Conservation (phyloP, 2,329 filamentous ascomycete species). For the Botrytis paeoniae region DNA sequence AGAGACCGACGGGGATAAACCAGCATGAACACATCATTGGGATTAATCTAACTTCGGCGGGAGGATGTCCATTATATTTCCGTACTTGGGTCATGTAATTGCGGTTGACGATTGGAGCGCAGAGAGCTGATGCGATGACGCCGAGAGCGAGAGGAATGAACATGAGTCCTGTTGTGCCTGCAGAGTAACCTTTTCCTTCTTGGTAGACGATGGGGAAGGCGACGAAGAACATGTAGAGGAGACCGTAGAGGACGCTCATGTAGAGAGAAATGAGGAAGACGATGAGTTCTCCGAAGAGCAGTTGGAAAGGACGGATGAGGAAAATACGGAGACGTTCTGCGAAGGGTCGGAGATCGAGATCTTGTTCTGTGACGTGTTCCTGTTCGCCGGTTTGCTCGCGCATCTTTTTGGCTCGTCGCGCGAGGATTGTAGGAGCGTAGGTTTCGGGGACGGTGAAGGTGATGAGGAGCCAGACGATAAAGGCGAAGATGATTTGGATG, state of each 20-base stretch:
- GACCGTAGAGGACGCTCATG: constrained; percentile 69
- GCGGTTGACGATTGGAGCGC: constrained; percentile 72
- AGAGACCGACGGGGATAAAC: constrained; percentile 65
- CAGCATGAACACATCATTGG: constrained; percentile 80
- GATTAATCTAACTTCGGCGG: constrained; percentile 73
- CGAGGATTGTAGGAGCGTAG: constrained; percentile 76
- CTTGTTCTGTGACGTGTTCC: constrained; percentile 73
- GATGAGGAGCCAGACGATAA: constrained; percentile 68
- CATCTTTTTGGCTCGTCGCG: constrained; percentile 66
- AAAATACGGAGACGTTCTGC: constrained; percentile 69
- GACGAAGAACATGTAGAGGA: constrained; percentile 50
- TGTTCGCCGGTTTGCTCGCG: constrained; percentile 64
- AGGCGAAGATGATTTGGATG: constrained; percentile 76
- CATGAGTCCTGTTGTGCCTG: constrained; percentile 76
- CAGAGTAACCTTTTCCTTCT: constrained; percentile 72
- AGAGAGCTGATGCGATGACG: constrained; percentile 64
- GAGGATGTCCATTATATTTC: constrained; percentile 68
- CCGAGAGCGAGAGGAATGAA: constrained; percentile 81
- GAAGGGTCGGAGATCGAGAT: constrained; percentile 70
- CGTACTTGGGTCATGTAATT: constrained; percentile 65
- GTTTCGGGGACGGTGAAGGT: constrained; percentile 90
- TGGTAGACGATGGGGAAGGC: constrained; percentile 63
- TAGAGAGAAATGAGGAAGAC: constrained; percentile 81
- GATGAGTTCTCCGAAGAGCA: constrained; percentile 80
- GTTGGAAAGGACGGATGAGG: constrained; percentile 77